Evolutionary conservation across 805 yeast genomes (phyloP), one percentile per base, ranked within the genome.

Genomic region (Tetrapisispora arboricola): DNA sequence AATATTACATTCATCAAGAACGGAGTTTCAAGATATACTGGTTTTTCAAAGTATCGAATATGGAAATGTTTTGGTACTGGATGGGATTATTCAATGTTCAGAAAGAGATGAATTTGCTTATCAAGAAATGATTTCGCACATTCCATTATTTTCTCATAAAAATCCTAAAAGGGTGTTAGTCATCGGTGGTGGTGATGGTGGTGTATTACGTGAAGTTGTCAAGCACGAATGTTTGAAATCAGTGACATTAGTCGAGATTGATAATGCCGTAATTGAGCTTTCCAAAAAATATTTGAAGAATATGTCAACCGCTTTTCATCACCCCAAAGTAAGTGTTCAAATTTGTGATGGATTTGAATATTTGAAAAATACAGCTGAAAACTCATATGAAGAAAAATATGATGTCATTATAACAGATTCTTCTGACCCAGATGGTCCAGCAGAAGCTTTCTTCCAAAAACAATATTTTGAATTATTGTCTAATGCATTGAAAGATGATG

Each of bases 121-220:
- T 62, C 96, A 87, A 64, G 96, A 87, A 59, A 76, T 85, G 78
- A 88, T 87, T 47, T 67, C 94, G 2, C 94, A 88, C 60, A 63
- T 85, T 22, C 88, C 96, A 4, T 55, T 88, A 43, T 77, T 79
- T 73, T 65, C 84, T 10, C 96, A 87, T 63, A 75, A 76, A 3
- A 54, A 68, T 32, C 96, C 96, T 1, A 74, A 73, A 50, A 73
- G 71, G 41, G 94, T 86, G 9, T 71, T 87, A 39, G 92, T 87
- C 24, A 84, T 87, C 52, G 96, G 96, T 21, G 96, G 96, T 20
- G 96, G 96, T 32, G 96, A 87, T 60, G 95, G 96, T 48, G 96
- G 96, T 46, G 95, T 87, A 17, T 65, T 88, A 28, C 73, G 96
- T 53, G 96, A 87, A 60, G 79, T 84, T 15, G 76, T 85, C 35